phyloP scores from a whole-genome alignment of 2,329 filamentous ascomycete genomes.

The Epichloe sibirici region DNA sequence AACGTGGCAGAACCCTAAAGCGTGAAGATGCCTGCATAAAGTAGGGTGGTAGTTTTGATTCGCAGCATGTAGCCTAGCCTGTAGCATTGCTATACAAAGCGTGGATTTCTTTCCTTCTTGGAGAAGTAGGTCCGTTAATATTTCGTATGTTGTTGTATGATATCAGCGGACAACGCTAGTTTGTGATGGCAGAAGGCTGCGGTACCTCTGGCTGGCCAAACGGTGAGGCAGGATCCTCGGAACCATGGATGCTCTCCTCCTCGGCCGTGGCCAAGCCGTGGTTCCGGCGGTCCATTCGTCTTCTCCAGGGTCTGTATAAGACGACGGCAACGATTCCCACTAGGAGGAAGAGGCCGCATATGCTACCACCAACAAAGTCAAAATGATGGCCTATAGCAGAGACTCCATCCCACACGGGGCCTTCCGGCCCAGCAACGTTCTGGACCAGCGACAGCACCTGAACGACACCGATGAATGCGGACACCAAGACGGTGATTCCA shows the following conservation, averaged over 20 bases:
- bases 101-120: neutral
- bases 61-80: neutral
- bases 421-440: conserved; percentile 60
- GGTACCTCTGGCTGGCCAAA: neutral
- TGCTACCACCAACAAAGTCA: conserved; percentile 73
- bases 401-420: conserved; percentile 85
- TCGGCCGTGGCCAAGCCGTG: conserved; percentile 6
- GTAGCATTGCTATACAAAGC: neutral
- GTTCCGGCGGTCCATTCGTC: conserved; percentile 24
- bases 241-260: neutral
- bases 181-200: neutral
- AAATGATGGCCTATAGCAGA: conserved; percentile 65
- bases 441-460: conserved; percentile 71
- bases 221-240: neutral
- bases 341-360: conserved; percentile 74
- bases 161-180: neutral
- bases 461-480: conserved; percentile 72
- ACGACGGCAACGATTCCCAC: conserved; percentile 63
- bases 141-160: too few species aligned
- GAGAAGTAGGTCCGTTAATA: neutral
- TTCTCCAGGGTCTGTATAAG: conserved; percentile 69
- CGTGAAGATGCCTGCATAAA: neutral
- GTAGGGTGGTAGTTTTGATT: neutral
- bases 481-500: conserved; percentile 69
- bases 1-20: neutral